These are phyloP conservation scores for Fagus sylvatica DNA, from an alignment of 306 rosid genomes.

Conservation along the genomic window DNA sequence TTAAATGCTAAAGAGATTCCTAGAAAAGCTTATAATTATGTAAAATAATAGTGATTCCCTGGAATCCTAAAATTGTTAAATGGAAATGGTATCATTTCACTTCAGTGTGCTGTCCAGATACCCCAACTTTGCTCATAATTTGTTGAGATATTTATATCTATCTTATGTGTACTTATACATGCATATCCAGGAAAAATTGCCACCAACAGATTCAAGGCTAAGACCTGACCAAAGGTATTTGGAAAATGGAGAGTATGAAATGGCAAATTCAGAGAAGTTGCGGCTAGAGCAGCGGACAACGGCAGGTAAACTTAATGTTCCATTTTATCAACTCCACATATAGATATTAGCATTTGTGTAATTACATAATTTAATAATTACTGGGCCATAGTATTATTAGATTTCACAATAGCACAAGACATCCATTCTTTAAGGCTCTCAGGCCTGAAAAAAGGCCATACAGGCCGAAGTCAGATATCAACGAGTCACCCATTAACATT, in stretches of 20 bases:
- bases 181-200: slow-evolving; percentile 68
- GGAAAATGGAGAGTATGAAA: slow-evolving; percentile 97
- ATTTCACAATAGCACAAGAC: not conserved
- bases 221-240: slow-evolving; percentile 97
- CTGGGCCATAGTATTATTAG: no score
- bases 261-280: slow-evolving; percentile 93
- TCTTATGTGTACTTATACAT: slow-evolving; percentile 16
- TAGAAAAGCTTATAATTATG: not conserved
- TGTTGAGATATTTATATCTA: slow-evolving; percentile 16
- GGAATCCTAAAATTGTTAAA: not conserved
- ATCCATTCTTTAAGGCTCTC: not conserved
- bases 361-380: no score
- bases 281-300: slow-evolving; percentile 96
- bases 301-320: slow-evolving; percentile 64
- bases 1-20: not conserved
- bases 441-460: no score
- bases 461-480: not conserved
- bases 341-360: not conserved
- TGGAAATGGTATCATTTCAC: not conserved
- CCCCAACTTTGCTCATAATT: not conserved
- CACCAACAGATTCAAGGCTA: slow-evolving; percentile 99
- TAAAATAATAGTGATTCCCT: not conserved
- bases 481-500: not conserved
- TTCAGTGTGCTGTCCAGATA: slow-evolving; percentile 5
- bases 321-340: not conserved